Evolutionary conservation across 176 grass and related monocot species (phyloP).

Genomic region (Aechmea fasciata): DNA sequence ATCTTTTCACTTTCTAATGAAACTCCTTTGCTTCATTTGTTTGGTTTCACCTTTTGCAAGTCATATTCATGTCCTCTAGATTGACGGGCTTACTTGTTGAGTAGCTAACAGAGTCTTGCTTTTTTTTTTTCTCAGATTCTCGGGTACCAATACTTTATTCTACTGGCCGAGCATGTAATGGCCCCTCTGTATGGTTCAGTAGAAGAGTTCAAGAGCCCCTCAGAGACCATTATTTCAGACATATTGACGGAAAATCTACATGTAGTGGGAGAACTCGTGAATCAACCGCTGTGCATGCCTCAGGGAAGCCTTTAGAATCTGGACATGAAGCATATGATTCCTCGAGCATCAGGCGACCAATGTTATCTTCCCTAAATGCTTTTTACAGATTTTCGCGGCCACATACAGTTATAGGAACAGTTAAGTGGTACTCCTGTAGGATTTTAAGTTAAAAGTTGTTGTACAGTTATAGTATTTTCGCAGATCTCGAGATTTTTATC

Average conservation of each 20-base stretch:
- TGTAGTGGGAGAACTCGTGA: not conserved
- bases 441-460: not conserved
- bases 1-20: no score
- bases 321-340: conserved; percentile 44
- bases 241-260: not conserved
- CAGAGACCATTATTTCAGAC: conserved; percentile 1
- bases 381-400: conserved; percentile 97
- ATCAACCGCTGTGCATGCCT: conserved; percentile 25
- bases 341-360: conserved; percentile 38
- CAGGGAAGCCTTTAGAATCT: conserved; percentile 46
- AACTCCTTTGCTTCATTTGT: no score
- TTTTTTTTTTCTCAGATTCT: conserved; percentile 4
- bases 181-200: not conserved
- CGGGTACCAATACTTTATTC: not conserved
- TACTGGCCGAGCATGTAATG: not conserved
- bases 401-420: conserved; percentile 99
- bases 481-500: not conserved
- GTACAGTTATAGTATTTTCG: not conserved
- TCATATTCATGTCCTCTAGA: not conserved
- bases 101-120: not conserved
- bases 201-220: not conserved
- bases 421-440: conserved; percentile 37
- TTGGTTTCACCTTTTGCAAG: not conserved
- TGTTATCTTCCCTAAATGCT: conserved; percentile 62
- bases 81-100: not conserved